phyloP scores from a whole-genome alignment of 1,284 basidiomycete genomes.

The Exobasidium cylindrosporum region DNA sequence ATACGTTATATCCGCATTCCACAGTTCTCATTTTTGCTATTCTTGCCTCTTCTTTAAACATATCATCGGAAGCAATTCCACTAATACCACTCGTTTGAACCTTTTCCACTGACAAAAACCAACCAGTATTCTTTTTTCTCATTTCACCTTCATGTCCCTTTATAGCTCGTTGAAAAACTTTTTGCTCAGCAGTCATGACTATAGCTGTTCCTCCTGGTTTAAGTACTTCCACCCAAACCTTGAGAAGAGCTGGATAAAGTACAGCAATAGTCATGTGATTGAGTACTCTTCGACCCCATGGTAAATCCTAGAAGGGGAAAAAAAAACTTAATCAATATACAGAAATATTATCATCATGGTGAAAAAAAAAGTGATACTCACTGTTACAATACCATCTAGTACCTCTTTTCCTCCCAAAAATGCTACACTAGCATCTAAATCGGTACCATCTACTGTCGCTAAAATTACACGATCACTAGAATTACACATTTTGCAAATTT shows the following conservation, averaged over 20 bases:
- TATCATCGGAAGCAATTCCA: neutral
- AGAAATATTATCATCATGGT: too few species aligned
- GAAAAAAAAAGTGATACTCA: constrained; percentile 1
- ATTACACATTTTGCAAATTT: neutral
- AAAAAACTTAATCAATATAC: too few species aligned
- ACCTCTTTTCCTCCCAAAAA: constrained; percentile 1
- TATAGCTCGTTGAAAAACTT: constrained; percentile 6
- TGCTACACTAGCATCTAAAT: neutral
- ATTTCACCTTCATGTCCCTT: constrained; percentile 6
- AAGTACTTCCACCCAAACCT: constrained; percentile 2
- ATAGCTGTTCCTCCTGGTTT: constrained; percentile 12
- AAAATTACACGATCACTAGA: neutral
- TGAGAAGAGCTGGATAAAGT: constrained; percentile 14
- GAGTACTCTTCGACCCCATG: constrained; percentile 16
- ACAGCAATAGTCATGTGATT: neutral
- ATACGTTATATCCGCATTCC: constrained; percentile 9
- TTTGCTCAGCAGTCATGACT: constrained; percentile 16
- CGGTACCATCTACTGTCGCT: neutral
- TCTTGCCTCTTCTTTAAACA: neutral
- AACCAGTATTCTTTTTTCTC: neutral
- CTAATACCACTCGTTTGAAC: neutral
- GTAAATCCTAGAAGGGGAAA: constrained; percentile 13
- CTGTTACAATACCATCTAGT: constrained; percentile 12
- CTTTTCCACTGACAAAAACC: constrained; percentile 2
- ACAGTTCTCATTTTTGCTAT: constrained; percentile 6